Evolutionary conservation across 768 basidiomycete genomes (phyloP).

Genomic region (Serendipita sp.): DNA sequence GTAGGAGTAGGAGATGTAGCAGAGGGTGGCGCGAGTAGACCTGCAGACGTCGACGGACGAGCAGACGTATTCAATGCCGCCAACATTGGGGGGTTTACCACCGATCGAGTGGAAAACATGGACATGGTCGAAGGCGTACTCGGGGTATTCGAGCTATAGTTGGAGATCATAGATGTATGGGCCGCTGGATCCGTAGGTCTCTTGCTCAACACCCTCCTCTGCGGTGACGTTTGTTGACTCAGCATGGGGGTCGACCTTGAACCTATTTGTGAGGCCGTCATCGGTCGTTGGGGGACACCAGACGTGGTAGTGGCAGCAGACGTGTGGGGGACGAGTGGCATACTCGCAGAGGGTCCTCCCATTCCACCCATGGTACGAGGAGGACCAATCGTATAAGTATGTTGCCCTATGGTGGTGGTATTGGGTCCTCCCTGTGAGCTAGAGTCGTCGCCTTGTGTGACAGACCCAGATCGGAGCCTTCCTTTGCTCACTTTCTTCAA

Average conservation of each 20-base stretch:
- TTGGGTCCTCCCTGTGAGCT: not conserved
- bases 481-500: slow-evolving; percentile 85
- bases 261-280: slow-evolving; percentile 1
- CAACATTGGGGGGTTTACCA: not conserved
- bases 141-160: not conserved
- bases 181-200: not conserved
- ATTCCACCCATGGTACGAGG: slow-evolving; percentile 3
- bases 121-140: not conserved
- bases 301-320: not conserved
- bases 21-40: slow-evolving; percentile 27
- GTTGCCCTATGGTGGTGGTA: not conserved
- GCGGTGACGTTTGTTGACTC: not conserved
- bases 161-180: not conserved
- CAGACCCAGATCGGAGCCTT: not conserved
- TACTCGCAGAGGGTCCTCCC: not conserved
- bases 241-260: not conserved
- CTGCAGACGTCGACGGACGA: slow-evolving; percentile 9
- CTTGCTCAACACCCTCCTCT: not conserved
- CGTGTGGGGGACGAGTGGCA: not conserved
- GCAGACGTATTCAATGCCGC: not conserved
- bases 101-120: not conserved
- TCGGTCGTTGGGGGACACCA: not conserved
- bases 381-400: not conserved
- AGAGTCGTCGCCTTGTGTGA: not conserved
- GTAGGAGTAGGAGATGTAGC: slow-evolving; percentile 21